These are phyloP conservation scores for Ceratobasidium sp. DNA, from an alignment of 1,284 basidiomycete genomes.

Conservation along the genomic window DNA sequence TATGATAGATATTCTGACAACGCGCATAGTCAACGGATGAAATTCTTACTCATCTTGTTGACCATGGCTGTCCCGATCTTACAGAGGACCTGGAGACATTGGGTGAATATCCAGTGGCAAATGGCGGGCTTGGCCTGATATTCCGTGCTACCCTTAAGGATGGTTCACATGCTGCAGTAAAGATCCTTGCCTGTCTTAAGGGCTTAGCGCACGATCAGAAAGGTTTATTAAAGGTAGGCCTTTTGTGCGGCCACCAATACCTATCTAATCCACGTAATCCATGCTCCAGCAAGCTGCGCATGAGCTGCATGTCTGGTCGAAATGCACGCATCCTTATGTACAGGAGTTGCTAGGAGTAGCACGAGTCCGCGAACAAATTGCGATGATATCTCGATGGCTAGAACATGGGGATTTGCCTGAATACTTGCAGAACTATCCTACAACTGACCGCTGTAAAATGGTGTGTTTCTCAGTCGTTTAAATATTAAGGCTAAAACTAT, in stretches of 20 bases:
- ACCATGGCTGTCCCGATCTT: neutral
- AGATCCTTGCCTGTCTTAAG: neutral
- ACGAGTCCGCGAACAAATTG: neutral
- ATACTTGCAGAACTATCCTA: neutral
- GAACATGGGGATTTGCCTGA: neutral
- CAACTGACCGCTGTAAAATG: neutral
- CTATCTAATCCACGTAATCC: no score
- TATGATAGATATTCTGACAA: neutral
- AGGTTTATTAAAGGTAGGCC: neutral
- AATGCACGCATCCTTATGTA: conserved; percentile 3
- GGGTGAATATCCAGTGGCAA: neutral
- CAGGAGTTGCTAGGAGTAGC: neutral
- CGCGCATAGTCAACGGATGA: neutral
- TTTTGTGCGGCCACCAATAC: no score
- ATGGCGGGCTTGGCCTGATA: neutral
- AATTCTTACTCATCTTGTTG: neutral
- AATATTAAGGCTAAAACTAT: neutral
- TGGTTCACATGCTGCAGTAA: neutral
- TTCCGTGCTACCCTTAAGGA: neutral
- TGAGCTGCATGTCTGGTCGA: conserved; percentile 24
- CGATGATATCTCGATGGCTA: conserved; percentile 13
- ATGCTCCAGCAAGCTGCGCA: neutral
- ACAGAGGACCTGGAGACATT: neutral
- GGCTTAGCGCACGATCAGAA: neutral
- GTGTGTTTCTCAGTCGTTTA: neutral